Evolutionary conservation across 805 yeast genomes (phyloP), one percentile per base, ranked within the genome.

Genomic region (Hagleromyces aurorensis): DNA sequence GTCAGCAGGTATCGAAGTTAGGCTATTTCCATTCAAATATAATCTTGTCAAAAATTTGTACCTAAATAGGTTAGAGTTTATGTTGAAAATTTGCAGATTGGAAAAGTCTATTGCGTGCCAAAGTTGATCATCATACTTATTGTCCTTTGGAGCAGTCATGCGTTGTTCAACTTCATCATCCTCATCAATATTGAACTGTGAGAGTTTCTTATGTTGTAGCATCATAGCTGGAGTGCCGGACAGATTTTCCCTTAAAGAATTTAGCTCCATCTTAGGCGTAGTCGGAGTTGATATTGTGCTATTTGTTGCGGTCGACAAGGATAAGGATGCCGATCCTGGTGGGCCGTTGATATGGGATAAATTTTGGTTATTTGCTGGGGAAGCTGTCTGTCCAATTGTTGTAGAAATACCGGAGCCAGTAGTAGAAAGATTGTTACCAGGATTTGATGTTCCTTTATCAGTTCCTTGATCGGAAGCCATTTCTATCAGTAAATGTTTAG

Each of bases 81-180:
- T 43, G 34, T 72, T 69, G 38, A 73, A 64, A 30, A 91, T 65
- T 19, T 89, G 83, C 57, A 91, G 94, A 36, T 96, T 96, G 41
- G 93, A 76, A 41, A 89, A 64, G 61, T 91, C 99, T 41, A 91
- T 64, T 5, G 87, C 89, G 31, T 93, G 81, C 99, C 99, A 91
- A 50, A 82, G 69, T 60, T 87, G 96, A 36, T 77, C 78, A 20
- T 80, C 75, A 37, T 43, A 47, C 25, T 55, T 46, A 13, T 45
- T 30, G 27, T 40, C 39, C 24, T 37, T 36, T 17, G 44, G 45
- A 12, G 43, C 44, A 20, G 36, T 25, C 38, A 43, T 37, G 23
- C 46, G 41, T 28, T 43, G 43, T 27, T 47, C 57, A 27, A 32
- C 49, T 49, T 76, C 79, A 46, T 78, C 83, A 40, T 76, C 82